These are phyloP conservation scores for Phytopythium montanum DNA, from an alignment of 352 stramenopile species.

Conservation along the genomic window DNA sequence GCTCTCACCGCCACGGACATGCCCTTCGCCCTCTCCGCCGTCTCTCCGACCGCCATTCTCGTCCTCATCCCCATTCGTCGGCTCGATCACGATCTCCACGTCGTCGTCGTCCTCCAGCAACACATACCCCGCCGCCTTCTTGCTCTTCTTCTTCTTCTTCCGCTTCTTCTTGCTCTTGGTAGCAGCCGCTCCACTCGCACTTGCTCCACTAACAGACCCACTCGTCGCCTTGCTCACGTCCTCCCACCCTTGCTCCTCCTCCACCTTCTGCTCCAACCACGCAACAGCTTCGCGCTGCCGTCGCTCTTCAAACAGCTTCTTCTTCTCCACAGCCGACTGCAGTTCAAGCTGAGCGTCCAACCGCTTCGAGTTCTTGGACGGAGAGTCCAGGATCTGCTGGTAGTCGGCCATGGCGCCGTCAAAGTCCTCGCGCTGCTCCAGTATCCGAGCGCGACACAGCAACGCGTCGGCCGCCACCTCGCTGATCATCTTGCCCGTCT, in stretches of 20 bases:
- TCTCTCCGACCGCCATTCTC: no score
- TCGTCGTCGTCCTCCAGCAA: slow-evolving; percentile 43
- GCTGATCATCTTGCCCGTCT: slow-evolving; percentile 44
- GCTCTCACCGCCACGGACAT: not conserved
- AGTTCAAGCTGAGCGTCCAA: slow-evolving; percentile 80
- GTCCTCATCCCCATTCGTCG: slow-evolving; percentile 3
- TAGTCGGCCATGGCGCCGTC: slow-evolving; percentile 65
- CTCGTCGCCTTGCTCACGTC: slow-evolving; percentile 14
- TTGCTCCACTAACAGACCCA: slow-evolving; percentile 10
- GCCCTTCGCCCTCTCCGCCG: not conserved
- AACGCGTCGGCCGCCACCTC: slow-evolving; percentile 48
- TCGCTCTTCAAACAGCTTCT: slow-evolving; percentile 30
- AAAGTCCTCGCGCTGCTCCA: slow-evolving; percentile 39
- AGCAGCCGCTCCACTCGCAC: slow-evolving; percentile 7
- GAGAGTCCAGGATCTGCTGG: slow-evolving; percentile 46
- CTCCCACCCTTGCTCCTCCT: slow-evolving; percentile 20
- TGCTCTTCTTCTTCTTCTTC: slow-evolving; percentile 62
- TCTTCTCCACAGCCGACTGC: slow-evolving; percentile 46
- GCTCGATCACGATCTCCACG: slow-evolving; percentile 9
- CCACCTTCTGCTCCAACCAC: slow-evolving; percentile 48
- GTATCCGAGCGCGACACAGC: slow-evolving; percentile 49
- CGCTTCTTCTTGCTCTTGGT: slow-evolving; percentile 73
- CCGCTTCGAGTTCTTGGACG: slow-evolving; percentile 38
- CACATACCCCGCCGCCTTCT: slow-evolving; percentile 29
- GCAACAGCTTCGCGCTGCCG: slow-evolving; percentile 45